phyloP scores from a whole-genome alignment of 805 yeast species.

The Saturnispora galanensis region DNA sequence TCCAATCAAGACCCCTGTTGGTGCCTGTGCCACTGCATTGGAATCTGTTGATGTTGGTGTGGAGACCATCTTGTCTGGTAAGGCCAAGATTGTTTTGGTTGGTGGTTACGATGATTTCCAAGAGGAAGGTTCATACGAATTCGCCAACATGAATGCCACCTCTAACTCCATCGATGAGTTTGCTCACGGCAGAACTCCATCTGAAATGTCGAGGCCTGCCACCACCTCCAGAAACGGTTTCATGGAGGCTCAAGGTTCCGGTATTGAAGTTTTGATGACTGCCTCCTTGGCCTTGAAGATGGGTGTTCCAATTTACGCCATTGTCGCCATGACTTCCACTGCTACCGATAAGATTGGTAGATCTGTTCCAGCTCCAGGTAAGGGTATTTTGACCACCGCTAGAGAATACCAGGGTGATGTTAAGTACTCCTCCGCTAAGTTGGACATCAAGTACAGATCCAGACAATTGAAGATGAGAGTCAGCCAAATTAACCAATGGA shows the following conservation, averaged over 20 bases:
- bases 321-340: slow-evolving; percentile 88
- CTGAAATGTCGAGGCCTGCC: slow-evolving; percentile 98
- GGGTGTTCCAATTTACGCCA: slow-evolving; percentile 99
- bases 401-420: slow-evolving; percentile 79
- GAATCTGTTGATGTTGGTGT: slow-evolving; percentile 96
- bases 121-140: slow-evolving; percentile 97
- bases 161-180: slow-evolving; percentile 81
- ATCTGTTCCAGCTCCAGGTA: slow-evolving; percentile 99
- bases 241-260: slow-evolving; percentile 99
- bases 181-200: slow-evolving; percentile 94
- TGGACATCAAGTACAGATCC: slow-evolving; percentile 87
- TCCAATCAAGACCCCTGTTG: slow-evolving; percentile 98
- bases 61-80: slow-evolving; percentile 86
- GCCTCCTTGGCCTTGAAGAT: slow-evolving; percentile 89
- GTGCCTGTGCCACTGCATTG: slow-evolving; percentile 98
- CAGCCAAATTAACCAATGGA: slow-evolving; percentile 72
- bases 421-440: slow-evolving; percentile 68
- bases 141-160: slow-evolving; percentile 98
- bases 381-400: slow-evolving; percentile 97
- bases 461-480: slow-evolving; percentile 80
- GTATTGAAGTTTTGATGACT: slow-evolving; percentile 92
- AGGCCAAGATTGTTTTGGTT: slow-evolving; percentile 91
- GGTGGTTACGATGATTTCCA: slow-evolving; percentile 99
- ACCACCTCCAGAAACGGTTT: slow-evolving; percentile 94
- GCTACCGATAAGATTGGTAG: slow-evolving; percentile 98